A percentile compares a stretch with the other conserved stretches of the same genome.
phyloP scores from a whole-genome alignment of 768 basidiomycete species.

The Mycena venus region DNA sequence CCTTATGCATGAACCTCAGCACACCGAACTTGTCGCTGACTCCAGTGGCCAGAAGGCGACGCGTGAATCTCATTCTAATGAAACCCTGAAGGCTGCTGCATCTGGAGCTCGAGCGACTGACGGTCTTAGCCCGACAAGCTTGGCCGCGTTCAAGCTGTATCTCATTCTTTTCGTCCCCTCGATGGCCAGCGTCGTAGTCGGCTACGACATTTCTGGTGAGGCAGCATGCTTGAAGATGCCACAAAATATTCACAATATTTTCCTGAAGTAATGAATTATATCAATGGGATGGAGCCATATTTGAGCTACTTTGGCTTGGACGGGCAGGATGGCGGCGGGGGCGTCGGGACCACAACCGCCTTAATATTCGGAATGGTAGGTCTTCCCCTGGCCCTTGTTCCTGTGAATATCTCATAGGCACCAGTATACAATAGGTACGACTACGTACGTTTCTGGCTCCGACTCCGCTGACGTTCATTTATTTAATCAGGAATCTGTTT shows the following conservation, averaged over 20 bases:
- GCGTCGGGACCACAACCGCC: constrained; percentile 57
- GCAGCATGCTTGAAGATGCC: neutral
- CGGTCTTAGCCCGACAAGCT: constrained; percentile 15
- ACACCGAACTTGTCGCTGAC: neutral
- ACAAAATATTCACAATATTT: neutral
- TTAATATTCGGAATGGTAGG: constrained; percentile 62
- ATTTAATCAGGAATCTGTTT: constrained; percentile 46
- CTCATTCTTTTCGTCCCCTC: constrained; percentile 24
- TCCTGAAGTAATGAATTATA: constrained; percentile 58
- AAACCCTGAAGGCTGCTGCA: neutral
- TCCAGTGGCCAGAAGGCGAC: neutral
- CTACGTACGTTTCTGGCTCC: neutral
- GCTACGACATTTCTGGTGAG: constrained; percentile 26
- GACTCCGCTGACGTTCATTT: neutral
- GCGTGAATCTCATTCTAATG: constrained; percentile 9
- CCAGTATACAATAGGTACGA: constrained; percentile 57
- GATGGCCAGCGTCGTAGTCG: constrained; percentile 17
- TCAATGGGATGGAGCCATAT: constrained; percentile 64
- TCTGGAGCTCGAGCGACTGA: neutral
- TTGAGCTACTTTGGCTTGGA: constrained; percentile 55
- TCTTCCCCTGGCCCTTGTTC: neutral
- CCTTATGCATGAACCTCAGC: neutral
- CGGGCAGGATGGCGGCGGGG: constrained; percentile 55
- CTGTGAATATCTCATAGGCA: neutral
- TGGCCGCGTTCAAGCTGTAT: constrained; percentile 26